phyloP scores from a whole-genome alignment of 2,329 filamentous ascomycete species.

The Fusarium succisae region DNA sequence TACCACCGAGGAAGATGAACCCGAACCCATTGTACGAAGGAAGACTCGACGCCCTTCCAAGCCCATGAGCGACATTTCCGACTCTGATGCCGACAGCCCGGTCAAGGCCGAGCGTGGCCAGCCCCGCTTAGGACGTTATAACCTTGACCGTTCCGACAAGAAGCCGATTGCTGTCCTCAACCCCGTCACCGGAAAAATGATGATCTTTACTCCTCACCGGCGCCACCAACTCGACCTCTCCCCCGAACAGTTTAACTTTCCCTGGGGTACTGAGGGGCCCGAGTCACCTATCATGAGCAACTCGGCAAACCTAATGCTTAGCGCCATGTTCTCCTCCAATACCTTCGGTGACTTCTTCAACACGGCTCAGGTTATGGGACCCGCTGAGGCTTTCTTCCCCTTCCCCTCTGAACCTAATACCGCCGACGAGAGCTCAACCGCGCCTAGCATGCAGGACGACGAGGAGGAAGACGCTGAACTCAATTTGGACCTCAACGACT shows the following conservation, averaged over 20 bases:
- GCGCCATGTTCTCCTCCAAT: constrained; percentile 70
- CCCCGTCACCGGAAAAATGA: constrained; percentile 67
- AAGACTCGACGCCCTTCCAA: constrained; percentile 56
- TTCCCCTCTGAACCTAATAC: constrained; percentile 69
- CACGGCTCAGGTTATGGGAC: constrained; percentile 74
- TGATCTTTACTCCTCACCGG: constrained; percentile 68
- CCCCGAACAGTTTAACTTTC: constrained; percentile 63
- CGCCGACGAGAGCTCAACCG: constrained; percentile 58
- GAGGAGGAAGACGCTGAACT: constrained; percentile 73
- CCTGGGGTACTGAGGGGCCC: constrained; percentile 54
- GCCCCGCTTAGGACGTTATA: constrained; percentile 64
- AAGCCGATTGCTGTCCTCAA: constrained; percentile 69
- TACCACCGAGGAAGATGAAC: constrained; percentile 69
- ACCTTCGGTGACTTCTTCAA: constrained; percentile 66
- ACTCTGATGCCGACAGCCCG: constrained; percentile 60
- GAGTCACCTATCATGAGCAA: constrained; percentile 70
- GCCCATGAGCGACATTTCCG: constrained; percentile 54
- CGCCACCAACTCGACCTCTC: constrained; percentile 61
- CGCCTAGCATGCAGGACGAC: constrained; percentile 52
- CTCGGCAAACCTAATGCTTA: constrained; percentile 81
- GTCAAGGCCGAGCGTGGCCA: constrained; percentile 60
- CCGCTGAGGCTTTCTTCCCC: constrained; percentile 79
- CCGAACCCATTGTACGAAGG: constrained; percentile 59
- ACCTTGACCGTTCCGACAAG: constrained; percentile 61
- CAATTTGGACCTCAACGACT: constrained; percentile 74